Base-by-base conservation (phyloP, 1,139 yeast species). In the Fermentozyma sake region DNA sequence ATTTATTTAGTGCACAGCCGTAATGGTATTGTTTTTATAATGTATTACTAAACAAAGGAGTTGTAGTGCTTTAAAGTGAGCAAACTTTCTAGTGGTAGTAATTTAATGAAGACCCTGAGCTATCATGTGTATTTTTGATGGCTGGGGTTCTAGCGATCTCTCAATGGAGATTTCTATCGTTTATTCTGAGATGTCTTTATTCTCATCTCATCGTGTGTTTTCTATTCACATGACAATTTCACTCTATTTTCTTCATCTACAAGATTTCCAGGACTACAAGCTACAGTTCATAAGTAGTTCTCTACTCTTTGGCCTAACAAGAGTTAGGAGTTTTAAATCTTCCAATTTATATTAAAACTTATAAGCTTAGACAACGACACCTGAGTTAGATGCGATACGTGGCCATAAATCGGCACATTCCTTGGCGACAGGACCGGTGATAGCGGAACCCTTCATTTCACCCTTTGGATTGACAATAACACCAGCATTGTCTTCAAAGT, bases 331-430 rank as follows among this genome's bases (percentile, higher is more conserved):
- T 30, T 20, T 29, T 24, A 25, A 28, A 17, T 17, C 19, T n/a
- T n/a, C n/a, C n/a, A n/a, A n/a, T n/a, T n/a, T 13, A 20, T 7
- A 12, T 5, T 16, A 26, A 14, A 17, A 15, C 12, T 11, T 34
- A 23, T 18, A n/a, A 26, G 22, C 37, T 55, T 89, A 91, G 68
- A 87, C 99, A 72, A 93, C 98, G 68, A 93, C 98, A 85, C 98
- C 98, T 60, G 98, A 93, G 91, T 87, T 87, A 56, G 97, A 87
- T 65, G 99, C 98, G 75, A 93, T 91, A 81, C 98, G 89, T 69
- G 99, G 99, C 99, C 99, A 93, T 72, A 93, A 84, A 68, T 93
- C 99, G 68, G 99, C 98, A 78, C 98, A 91, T 79, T 93, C 99
- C 79, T 91, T 93, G 71, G 96, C 98, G 64, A 93, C 99, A 60